Evolutionary conservation across 2,329 filamentous ascomycete genomes (phyloP), one percentile per base, ranked within the genome.

Genomic region (Samsoniella hepiali): DNA sequence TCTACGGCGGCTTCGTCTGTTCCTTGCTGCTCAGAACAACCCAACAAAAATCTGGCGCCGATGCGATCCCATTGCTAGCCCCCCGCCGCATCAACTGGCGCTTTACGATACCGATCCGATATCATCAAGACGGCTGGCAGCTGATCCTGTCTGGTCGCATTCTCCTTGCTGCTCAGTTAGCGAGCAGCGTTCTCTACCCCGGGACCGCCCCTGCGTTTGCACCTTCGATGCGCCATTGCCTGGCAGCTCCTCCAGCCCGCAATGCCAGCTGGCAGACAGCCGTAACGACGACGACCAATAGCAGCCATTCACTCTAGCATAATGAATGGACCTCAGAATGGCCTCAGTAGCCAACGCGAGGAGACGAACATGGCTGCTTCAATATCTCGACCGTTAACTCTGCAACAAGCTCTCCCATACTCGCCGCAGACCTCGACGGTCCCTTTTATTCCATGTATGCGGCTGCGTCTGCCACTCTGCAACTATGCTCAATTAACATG

Each of bases 391-490:
- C 81, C 87, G 1, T 86, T 88, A 71, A 84, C 84, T 3, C 83
- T 95, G 13, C 84, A 89, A 63, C 90, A 95, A 72, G 91, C 91
- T 36, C 80, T 95, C 53, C 89, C 90, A n/a, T 93, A 88, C 76
- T 91, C 91, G 58, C 91, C 91, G 31, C 88, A 94, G 72, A 91
- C 88, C 56, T 92, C 90, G 3, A 89, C 93, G 56, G 83, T 91
- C 59, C 91, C 91, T 3, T 91, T 94, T 74, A 86, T 90, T 73
- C 84, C 90, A 68, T 87, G 91, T 93, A 76, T 17, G 60, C 22
- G 67, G 80, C 71, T 59, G 9, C 51, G 31, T 51, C 55, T 55
- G 31, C 22, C 38, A 58, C 44, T 9, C n/a, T 34, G 36, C 15
- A 7, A 27, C 27, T 49, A 5, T 29, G 22, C 11, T 29, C n/a